These are phyloP conservation scores for Punctularia strigosozonata DNA, from an alignment of 768 basidiomycete genomes.

Conservation along the genomic window DNA sequence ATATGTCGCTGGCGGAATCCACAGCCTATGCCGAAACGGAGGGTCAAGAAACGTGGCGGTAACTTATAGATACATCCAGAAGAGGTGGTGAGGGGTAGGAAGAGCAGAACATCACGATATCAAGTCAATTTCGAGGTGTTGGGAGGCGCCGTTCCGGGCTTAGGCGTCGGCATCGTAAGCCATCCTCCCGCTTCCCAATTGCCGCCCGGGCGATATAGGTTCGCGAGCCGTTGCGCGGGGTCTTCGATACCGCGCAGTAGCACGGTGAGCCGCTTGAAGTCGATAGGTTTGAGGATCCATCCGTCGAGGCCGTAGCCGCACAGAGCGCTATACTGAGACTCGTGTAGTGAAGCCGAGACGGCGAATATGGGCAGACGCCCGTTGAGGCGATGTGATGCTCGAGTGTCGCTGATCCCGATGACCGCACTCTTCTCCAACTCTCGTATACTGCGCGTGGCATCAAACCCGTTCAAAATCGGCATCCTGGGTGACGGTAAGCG, in stretches of 20 bases:
- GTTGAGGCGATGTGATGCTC: conserved; percentile 38
- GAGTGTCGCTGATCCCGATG: conserved; percentile 10
- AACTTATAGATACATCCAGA: too few relatives aligned
- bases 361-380: conserved; percentile 72
- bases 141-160: too few relatives aligned
- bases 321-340: conserved; percentile 44
- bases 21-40: too few relatives aligned
- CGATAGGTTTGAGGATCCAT: conserved; percentile 77
- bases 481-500: conserved; percentile 31
- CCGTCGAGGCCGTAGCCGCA: conserved; percentile 55
- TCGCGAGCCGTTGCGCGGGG: conserved; percentile 31
- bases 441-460: conserved; percentile 58
- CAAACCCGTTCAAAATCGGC: conserved; percentile 70
- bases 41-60: too few relatives aligned
- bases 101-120: too few relatives aligned
- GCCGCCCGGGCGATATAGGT: conserved; percentile 39
- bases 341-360: conserved; percentile 62
- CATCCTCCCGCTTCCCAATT: conserved; percentile 59
- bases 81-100: too few relatives aligned
- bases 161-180: too few relatives aligned
- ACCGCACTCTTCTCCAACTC: conserved; percentile 33
- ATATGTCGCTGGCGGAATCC: too few relatives aligned
- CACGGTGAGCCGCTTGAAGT: conserved; percentile 52
- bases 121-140: too few relatives aligned
- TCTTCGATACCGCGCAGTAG: conserved; percentile 54